Evolutionary conservation across 768 basidiomycete species (phyloP).

Genomic region (Phanerochaete sordida): DNA sequence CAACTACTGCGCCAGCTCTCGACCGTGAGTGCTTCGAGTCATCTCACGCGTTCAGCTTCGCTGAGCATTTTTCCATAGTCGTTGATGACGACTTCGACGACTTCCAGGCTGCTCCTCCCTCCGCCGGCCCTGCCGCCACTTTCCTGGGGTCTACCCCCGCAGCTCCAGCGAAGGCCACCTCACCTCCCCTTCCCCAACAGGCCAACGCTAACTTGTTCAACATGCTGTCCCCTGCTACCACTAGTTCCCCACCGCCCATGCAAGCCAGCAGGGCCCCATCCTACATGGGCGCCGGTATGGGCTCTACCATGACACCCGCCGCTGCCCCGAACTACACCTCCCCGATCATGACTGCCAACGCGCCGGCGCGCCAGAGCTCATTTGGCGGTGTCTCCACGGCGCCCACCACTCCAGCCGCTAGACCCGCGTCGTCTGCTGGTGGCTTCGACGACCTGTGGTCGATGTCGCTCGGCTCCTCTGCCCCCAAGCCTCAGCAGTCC

Average conservation of each 20-base stretch:
- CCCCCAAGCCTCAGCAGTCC: slow-evolving; percentile 26
- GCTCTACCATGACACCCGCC: slow-evolving; percentile 6
- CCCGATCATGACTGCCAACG: slow-evolving; percentile 14
- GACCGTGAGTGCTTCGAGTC: neutral
- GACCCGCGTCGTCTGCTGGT: slow-evolving; percentile 37
- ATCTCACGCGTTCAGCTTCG: neutral
- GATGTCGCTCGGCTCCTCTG: slow-evolving; percentile 51
- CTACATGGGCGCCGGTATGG: slow-evolving; percentile 7
- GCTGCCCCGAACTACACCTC: slow-evolving; percentile 14
- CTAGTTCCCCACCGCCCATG: slow-evolving; percentile 10
- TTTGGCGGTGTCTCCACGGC: slow-evolving; percentile 20
- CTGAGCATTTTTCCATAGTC: neutral
- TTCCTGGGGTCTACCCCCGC: slow-evolving; percentile 10
- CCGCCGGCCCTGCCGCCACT: slow-evolving; percentile 29
- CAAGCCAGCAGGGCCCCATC: slow-evolving; percentile 3
- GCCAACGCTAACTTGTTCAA: slow-evolving; percentile 7
- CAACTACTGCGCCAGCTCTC: slow-evolving; percentile 32
- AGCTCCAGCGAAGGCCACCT: slow-evolving; percentile 29
- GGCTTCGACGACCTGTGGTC: slow-evolving; percentile 91
- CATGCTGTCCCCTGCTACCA: slow-evolving; percentile 7
- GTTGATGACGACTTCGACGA: slow-evolving; percentile 83
- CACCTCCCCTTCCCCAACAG: slow-evolving; percentile 13
- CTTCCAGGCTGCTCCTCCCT: slow-evolving; percentile 71
- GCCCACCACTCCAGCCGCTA: slow-evolving; percentile 29
- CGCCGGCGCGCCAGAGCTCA: neutral